phyloP scores from a whole-genome alignment of 2,329 filamentous ascomycete species.

The Purpureocillium takamizusanense region DNA sequence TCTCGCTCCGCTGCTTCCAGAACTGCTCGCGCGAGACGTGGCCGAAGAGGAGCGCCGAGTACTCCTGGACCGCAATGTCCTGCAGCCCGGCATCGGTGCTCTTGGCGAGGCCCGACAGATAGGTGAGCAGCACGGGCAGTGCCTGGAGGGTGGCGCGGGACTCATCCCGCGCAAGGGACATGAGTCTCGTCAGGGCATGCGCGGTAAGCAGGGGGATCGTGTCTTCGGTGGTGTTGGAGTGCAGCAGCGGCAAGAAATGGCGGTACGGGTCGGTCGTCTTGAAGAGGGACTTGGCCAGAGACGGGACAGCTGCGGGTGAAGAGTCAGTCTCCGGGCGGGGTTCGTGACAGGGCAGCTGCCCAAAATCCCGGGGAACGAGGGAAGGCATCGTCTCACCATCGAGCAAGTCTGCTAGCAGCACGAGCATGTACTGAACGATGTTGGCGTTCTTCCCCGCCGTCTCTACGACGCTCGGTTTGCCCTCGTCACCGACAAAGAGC shows the following conservation, averaged over 20 bases:
- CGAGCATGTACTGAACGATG: slow-evolving; percentile 90
- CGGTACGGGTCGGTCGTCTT: slow-evolving; percentile 70
- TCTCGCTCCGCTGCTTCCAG: slow-evolving; percentile 86
- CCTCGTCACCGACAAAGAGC: slow-evolving; percentile 70
- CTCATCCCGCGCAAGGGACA: slow-evolving; percentile 58
- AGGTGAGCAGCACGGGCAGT: slow-evolving; percentile 74
- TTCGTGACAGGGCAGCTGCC: background rate
- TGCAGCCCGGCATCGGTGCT: slow-evolving; percentile 83
- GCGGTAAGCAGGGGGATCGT: slow-evolving; percentile 84
- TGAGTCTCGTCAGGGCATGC: slow-evolving; percentile 72
- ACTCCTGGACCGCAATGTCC: slow-evolving; percentile 90
- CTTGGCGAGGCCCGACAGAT: slow-evolving; percentile 76
- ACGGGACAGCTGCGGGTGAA: slow-evolving; percentile 59
- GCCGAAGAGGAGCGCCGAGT: slow-evolving; percentile 74
- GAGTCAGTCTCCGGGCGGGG: background rate
- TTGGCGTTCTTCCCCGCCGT: slow-evolving; percentile 77
- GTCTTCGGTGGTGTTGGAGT: slow-evolving; percentile 65
- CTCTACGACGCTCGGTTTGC: slow-evolving; percentile 66
- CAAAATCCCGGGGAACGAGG: too few relatives aligned
- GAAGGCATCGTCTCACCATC: slow-evolving; percentile 50
- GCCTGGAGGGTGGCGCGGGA: slow-evolving; percentile 62
- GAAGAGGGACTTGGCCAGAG: slow-evolving; percentile 68
- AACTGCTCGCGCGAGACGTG: slow-evolving; percentile 69
- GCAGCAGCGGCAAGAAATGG: slow-evolving; percentile 77
- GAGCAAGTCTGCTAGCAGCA: slow-evolving; percentile 78